Conservation (phyloP, 208 protist genomes). For the Leishmania tarentolae region DNA sequence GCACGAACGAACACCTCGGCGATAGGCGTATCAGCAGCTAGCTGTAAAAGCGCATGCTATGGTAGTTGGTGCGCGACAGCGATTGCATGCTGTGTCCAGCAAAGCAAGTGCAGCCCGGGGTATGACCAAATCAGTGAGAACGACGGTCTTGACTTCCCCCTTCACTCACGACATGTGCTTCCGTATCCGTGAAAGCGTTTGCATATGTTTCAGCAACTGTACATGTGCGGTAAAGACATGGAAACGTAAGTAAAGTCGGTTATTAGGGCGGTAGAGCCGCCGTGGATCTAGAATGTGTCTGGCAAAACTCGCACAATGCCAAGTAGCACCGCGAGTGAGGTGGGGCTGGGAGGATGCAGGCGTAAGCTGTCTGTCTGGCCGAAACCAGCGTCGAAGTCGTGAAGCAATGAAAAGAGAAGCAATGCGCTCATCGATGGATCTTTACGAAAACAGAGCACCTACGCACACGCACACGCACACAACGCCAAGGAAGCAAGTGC, state of each 20-base stretch:
- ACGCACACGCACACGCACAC: not conserved
- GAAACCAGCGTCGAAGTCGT: not conserved
- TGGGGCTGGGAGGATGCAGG: not conserved
- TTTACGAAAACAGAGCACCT: not conserved
- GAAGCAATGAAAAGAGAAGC: not conserved
- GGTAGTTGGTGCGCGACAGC: not conserved
- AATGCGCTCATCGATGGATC: not conserved
- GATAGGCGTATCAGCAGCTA: not conserved
- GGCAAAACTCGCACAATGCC: not conserved
- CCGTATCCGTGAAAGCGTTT: not conserved
- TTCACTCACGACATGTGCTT: not conserved
- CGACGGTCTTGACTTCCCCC: not conserved
- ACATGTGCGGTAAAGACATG: not conserved
- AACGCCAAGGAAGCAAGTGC: not conserved
- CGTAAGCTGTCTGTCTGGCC: not conserved
- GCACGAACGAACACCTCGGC: not conserved
- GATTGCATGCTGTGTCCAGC: not conserved
- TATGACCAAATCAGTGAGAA: not conserved
- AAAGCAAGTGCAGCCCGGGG: not conserved
- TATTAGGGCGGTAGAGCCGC: not conserved
- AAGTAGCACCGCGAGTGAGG: not conserved
- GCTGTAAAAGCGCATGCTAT: not conserved
- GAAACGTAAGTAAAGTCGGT: too few relatives aligned
- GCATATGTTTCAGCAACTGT: not conserved
- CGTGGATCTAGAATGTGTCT: not conserved